Base-by-base conservation (phyloP, 139 green algal species). In the Desmodesmus armatus region DNA sequence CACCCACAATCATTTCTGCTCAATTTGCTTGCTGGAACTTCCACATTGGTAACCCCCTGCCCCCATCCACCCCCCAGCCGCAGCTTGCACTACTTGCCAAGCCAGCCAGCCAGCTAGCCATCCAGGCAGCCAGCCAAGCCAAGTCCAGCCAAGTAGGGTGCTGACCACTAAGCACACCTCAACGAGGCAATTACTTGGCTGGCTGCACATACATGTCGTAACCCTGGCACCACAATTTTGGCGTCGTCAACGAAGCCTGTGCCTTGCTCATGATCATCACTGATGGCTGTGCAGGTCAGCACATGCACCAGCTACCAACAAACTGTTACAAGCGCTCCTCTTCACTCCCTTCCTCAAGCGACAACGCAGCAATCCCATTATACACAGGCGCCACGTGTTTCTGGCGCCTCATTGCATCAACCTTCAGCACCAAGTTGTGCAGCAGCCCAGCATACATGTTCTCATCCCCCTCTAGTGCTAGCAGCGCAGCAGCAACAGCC, bases 321-420 rank as follows among this genome's bases (percentile, higher is more conserved):
- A n/a, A n/a, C n/a, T n/a, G n/a, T n/a, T n/a, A n/a, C n/a, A n/a
- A n/a, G n/a, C n/a, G n/a, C n/a, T n/a, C n/a, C n/a, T n/a, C 51
- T 72, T 21, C 35, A 17, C 4, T 62, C 5, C 51, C 7, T 4
- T 62, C 19, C 7, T 21, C 51, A 62, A 15, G 4, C 5, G 7
- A 7, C 51, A 62, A 27, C 55, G 29, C 55, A 13, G 55, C 9
- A 33, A 40, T 21, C 13, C 35, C 39, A 25, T 31, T 25, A 76
- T 84, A 84, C 29, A 84, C 78, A 15, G 53, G 31, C 33, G 11
- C 44, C 51, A 80, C 58, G 67, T 79, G 47, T 62, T 79, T 86
- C 67, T 86, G 80, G 21, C 67, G 47, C 43, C 80, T 37, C 80
- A 86, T 79, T 2, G 80, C 80, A 53, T 86, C 80, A 9, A 86